Evolutionary conservation across 768 basidiomycete genomes (phyloP).

Genomic region (Panaeolus papilionaceus): DNA sequence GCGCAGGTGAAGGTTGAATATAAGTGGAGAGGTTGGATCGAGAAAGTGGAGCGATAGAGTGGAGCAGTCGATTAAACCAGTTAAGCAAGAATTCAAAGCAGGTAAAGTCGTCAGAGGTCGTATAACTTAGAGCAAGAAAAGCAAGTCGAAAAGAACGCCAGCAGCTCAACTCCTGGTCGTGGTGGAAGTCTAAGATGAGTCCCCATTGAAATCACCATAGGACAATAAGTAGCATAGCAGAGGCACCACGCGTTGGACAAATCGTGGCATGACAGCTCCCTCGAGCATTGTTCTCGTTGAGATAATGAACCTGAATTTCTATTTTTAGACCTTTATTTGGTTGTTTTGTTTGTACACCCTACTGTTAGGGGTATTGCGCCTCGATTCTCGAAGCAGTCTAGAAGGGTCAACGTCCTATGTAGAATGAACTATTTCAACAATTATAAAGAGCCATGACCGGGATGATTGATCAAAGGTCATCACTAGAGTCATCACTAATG

Average conservation of each 20-base stretch:
- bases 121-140: not conserved
- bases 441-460: too few species aligned
- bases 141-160: not conserved
- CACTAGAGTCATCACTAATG: too few species aligned
- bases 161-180: constrained; percentile 10
- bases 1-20: too few species aligned
- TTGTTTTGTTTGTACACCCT: constrained; percentile 2
- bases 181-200: not conserved
- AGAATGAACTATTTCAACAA: too few species aligned
- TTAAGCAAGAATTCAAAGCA: not conserved
- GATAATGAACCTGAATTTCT: not conserved
- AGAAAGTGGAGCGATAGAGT: not conserved
- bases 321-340: constrained; percentile 9
- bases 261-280: not conserved
- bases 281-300: not conserved
- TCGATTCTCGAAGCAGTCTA: too few species aligned
- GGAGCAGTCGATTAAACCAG: constrained; percentile 5
- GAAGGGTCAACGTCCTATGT: too few species aligned
- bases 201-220: not conserved
- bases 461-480: too few species aligned
- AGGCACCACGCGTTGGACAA: not conserved
- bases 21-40: not conserved
- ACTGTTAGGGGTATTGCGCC: too few species aligned
- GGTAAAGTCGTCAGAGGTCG: constrained; percentile 3
- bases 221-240: not conserved